These are phyloP conservation scores for Aspergillus tanneri DNA, from an alignment of 2,329 filamentous ascomycete genomes.

Conservation along the genomic window DNA sequence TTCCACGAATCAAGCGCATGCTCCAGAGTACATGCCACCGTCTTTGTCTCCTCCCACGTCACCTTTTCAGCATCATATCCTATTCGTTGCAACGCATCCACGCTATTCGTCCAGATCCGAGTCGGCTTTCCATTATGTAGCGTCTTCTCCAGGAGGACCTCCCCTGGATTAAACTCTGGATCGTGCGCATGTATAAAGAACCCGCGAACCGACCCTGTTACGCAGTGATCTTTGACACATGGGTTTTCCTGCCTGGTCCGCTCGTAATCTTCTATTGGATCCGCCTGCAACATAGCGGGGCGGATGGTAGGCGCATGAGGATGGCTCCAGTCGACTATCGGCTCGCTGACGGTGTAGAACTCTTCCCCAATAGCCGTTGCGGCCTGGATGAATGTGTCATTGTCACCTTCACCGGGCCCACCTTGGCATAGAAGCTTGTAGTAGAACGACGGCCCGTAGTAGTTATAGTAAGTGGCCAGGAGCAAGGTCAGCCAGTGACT, in stretches of 20 bases:
- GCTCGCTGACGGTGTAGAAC: slow-evolving; percentile 29
- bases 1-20: slow-evolving; percentile 26
- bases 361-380: slow-evolving; percentile 22
- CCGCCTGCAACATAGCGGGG: slow-evolving; percentile 21
- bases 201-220: slow-evolving; percentile 20
- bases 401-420: slow-evolving; percentile 29
- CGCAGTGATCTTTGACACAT: slow-evolving; percentile 19
- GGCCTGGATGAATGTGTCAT: slow-evolving; percentile 32
- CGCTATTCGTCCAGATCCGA: slow-evolving; percentile 25
- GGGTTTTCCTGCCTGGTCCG: slow-evolving; percentile 21
- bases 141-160: slow-evolving; percentile 25
- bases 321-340: slow-evolving; percentile 21
- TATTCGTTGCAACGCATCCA: slow-evolving; percentile 26
- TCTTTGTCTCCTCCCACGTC: slow-evolving; percentile 30
- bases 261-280: slow-evolving; percentile 32
- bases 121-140: slow-evolving; percentile 22
- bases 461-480: slow-evolving; percentile 38
- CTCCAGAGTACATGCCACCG: slow-evolving; percentile 31
- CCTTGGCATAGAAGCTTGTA: slow-evolving; percentile 33
- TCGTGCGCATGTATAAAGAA: slow-evolving; percentile 36
- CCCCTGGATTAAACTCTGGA: slow-evolving; percentile 33
- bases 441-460: slow-evolving; percentile 28
- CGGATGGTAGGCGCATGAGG: slow-evolving; percentile 10
- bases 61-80: slow-evolving; percentile 33
- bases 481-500: slow-evolving; percentile 32